Base-by-base conservation (phyloP, 2,329 filamentous ascomycete genomes). In the Chaetomium sp. region DNA sequence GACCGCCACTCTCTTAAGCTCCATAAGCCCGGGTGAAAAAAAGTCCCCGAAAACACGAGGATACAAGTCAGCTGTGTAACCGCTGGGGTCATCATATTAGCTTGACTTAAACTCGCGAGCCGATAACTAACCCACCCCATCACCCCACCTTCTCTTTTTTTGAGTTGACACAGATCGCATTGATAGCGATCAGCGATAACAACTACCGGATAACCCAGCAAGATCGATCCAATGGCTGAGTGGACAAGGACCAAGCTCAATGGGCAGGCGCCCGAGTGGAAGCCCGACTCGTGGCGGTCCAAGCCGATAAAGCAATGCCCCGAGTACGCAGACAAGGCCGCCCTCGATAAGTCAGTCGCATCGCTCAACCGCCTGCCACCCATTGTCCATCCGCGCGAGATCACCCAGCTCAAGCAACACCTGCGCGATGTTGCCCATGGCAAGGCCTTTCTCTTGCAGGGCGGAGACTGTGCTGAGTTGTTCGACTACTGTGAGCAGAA, bases 381-480 rank as follows among this genome's bases (percentile, higher is more conserved):
- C 27, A 85, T 95, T 57, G 92, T 95, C 33, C 91, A 91, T 63
- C 89, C 91, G 4, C 83, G 83, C 57, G 92, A 95, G 78, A 96
- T 99, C 73, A 83, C 86, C 71, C 89, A 87, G 68, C 84, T 99
- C 60, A 93, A 93, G 74, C 82, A 86, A 60, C 89, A 87, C 72
- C 84, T 99, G 25, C 87, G 87, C 65, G 92, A 97, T 79, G 95
- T 96, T 6, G 95, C 95, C 5, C 81, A 90, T 42, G 95, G 95
- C 38, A 93, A 94, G 70, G 92, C 94, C 13, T 98, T 99, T 76
- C 83, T 99, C 10, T 86, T 99, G 4, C 95, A 99, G 80, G 95
- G 95, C 66, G 95, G 94, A 68, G 95, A 99, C 79, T 99, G 95
- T 75, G 95, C 95, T 19, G 95, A 99, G 80, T 85, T 98, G 10